phyloP scores from a whole-genome alignment of 108 stramenopile genomes.

The Cyclotella sp. region DNA sequence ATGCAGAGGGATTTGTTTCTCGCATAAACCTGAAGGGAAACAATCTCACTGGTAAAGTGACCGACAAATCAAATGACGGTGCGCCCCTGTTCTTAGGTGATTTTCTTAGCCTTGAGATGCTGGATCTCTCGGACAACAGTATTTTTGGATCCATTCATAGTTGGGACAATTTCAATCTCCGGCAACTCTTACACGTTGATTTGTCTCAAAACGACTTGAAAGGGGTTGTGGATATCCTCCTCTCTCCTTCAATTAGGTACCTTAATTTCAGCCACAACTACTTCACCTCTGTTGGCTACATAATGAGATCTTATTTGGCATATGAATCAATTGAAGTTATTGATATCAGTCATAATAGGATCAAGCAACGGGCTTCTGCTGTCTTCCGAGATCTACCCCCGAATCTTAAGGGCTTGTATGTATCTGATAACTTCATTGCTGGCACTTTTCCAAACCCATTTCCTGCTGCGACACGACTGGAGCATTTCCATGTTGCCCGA shows the following conservation, averaged over 20 bases:
- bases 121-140: no score
- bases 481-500: neutral
- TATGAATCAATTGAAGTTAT: conserved; percentile 30
- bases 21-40: neutral
- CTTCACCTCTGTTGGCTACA: conserved; percentile 35
- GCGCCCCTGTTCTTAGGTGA: no score
- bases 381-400: conserved; percentile 26
- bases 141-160: no score
- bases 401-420: conserved; percentile 2
- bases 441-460: conserved; percentile 20
- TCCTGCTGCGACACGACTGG: neutral
- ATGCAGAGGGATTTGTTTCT: neutral
- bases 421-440: neutral
- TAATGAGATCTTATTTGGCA: conserved; percentile 40
- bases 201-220: conserved; percentile 17
- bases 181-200: conserved; percentile 38
- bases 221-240: conserved; percentile 53
- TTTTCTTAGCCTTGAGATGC: no score
- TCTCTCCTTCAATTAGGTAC: conserved; percentile 59
- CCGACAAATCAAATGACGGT: neutral
- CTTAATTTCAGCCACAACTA: conserved; percentile 58
- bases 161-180: no score
- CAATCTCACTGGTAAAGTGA: neutral
- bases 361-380: conserved; percentile 37
- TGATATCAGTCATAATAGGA: conserved; percentile 44